A percentile compares a stretch with the other conserved stretches of the same genome.
Evolutionary conservation across 345 rosid genomes (phyloP).

Genomic region (Ricinus communis): DNA sequence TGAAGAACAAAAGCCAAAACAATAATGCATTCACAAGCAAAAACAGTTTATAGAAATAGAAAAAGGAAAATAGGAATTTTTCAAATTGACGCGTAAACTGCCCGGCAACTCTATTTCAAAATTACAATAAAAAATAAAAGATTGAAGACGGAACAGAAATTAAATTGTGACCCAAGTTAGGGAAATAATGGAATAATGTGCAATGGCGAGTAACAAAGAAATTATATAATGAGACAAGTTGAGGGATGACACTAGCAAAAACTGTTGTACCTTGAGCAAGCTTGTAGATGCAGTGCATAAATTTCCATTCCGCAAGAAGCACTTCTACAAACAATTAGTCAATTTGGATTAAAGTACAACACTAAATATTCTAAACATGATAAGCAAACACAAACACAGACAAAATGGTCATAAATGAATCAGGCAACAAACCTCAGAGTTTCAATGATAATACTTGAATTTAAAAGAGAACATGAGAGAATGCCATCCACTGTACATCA

Average conservation of each 20-base stretch:
- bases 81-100: too few species aligned
- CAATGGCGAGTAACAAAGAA: too few species aligned
- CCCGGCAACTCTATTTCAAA: too few species aligned
- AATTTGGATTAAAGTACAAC: not conserved
- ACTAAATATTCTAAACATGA: not conserved
- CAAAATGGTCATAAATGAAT: not conserved
- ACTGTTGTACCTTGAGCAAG: not conserved
- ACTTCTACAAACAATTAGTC: not conserved
- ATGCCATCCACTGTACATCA: not conserved
- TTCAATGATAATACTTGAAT: slow-evolving; percentile 1
- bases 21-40: too few species aligned
- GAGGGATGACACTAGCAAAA: not conserved
- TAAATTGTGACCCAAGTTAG: too few species aligned
- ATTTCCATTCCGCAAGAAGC: not conserved
- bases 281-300: not conserved
- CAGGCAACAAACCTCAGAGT: slow-evolving; percentile 6
- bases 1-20: too few species aligned
- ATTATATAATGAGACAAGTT: not conserved
- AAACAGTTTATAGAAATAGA: too few species aligned
- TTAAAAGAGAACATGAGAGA: not conserved
- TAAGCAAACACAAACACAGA: not conserved
- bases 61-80: too few species aligned
- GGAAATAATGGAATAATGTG: too few species aligned
- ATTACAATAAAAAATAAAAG: too few species aligned
- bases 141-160: too few species aligned